phyloP scores from a whole-genome alignment of 164 flowering plant species.

The Brasenia schreberi region DNA sequence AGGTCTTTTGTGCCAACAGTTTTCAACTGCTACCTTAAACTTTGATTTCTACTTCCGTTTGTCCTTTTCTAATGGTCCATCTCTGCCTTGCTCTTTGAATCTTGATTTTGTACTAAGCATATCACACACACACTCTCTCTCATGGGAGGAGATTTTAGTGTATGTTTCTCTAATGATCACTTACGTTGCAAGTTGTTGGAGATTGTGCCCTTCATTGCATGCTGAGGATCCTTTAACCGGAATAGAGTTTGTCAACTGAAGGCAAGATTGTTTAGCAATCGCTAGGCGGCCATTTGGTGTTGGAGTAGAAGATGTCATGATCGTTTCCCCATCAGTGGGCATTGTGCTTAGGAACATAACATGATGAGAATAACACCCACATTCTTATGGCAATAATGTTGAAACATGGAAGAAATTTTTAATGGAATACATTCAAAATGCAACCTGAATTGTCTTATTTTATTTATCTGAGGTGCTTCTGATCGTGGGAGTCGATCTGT shows the following conservation, averaged over 20 bases:
- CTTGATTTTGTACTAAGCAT: no score
- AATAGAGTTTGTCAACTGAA: constrained; percentile 59
- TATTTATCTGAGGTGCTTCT: background rate
- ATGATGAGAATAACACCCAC: background rate
- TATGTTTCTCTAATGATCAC: background rate
- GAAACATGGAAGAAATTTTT: background rate
- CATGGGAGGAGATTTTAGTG: background rate
- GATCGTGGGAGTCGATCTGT: background rate
- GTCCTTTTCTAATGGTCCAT: no score
- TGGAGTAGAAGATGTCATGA: background rate
- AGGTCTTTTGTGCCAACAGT: no score
- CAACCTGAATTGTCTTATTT: no score
- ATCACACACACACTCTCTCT: background rate
- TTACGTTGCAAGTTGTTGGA: constrained; percentile 45
- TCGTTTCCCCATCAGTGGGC: background rate
- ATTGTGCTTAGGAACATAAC: background rate
- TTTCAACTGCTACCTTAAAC: no score
- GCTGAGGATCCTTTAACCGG: constrained; percentile 43
- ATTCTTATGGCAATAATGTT: background rate
- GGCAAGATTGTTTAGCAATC: background rate
- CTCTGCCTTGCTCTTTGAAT: no score
- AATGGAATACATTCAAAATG: no score
- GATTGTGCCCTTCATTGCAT: constrained; percentile 86
- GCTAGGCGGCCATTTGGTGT: background rate
- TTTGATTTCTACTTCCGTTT: no score